These are phyloP conservation scores for Sarocladium brachiariae DNA, from an alignment of 2,329 filamentous ascomycete species.

Conservation along the genomic window DNA sequence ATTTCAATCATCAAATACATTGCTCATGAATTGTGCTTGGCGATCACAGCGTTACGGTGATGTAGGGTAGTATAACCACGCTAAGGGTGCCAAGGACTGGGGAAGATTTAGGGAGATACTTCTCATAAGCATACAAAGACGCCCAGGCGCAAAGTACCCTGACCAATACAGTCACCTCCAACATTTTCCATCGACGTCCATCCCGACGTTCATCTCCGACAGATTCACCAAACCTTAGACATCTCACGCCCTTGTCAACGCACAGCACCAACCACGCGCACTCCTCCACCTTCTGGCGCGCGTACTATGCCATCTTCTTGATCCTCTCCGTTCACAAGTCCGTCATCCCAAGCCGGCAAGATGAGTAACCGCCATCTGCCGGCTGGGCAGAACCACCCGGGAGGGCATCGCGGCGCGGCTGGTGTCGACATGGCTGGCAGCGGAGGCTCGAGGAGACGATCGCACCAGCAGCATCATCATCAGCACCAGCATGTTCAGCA, in stretches of 20 bases:
- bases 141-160: constrained; percentile 3
- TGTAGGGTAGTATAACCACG: too few species aligned
- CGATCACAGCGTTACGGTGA: not conserved
- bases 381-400: constrained; percentile 57
- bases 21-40: too few species aligned
- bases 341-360: constrained; percentile 57
- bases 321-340: not conserved
- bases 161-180: constrained; percentile 3
- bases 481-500: constrained; percentile 11
- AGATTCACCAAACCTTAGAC: not conserved
- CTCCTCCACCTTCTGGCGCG: constrained; percentile 11
- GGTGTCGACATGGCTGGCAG: constrained; percentile 29
- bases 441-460: not conserved
- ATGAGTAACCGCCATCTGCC: constrained; percentile 73
- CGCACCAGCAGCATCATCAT: constrained; percentile 13
- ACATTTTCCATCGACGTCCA: constrained; percentile 10
- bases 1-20: too few species aligned
- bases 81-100: not conserved
- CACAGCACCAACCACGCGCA: constrained; percentile 13
- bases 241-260: constrained; percentile 13
- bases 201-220: not conserved
- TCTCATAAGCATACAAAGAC: not conserved
- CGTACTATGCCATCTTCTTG: constrained; percentile 3
- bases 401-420: constrained; percentile 23
- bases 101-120: not conserved